Evolutionary conservation across 495 filamentous ascomycete species (phyloP).

Genomic region (Talaromyces proteolyticus): DNA sequence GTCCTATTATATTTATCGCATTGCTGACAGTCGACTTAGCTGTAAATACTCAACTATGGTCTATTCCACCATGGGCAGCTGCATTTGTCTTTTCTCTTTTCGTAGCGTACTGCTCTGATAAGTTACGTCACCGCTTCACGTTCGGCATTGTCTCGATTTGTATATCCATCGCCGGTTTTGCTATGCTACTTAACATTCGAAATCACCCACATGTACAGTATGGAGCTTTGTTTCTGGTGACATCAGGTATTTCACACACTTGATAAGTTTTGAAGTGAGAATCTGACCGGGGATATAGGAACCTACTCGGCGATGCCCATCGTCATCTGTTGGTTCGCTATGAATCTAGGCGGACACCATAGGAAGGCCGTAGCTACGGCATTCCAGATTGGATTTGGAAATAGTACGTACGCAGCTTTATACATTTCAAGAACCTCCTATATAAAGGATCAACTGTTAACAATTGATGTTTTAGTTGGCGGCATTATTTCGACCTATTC

Average conservation of each 20-base stretch:
- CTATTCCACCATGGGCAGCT: slow-evolving; percentile 81
- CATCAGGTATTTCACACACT: slow-evolving; percentile 44
- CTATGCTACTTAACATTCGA: slow-evolving; percentile 63
- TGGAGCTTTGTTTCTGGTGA: slow-evolving; percentile 67
- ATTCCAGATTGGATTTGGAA: slow-evolving; percentile 92
- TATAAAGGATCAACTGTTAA: no score
- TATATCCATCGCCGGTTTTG: slow-evolving; percentile 65
- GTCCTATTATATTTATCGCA: not conserved
- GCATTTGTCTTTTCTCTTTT: slow-evolving; percentile 72
- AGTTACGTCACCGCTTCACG: slow-evolving; percentile 62
- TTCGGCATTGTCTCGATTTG: slow-evolving; percentile 62
- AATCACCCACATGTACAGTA: slow-evolving; percentile 57
- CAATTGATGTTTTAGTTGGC: no score
- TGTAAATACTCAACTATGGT: slow-evolving; percentile 73
- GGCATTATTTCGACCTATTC: slow-evolving; percentile 87
- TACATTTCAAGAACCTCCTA: not conserved
- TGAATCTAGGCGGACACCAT: slow-evolving; percentile 87
- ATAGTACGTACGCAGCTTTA: slow-evolving; percentile 40
- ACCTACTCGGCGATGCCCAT: slow-evolving; percentile 72
- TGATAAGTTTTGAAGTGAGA: no score
- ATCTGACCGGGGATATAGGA: no score
- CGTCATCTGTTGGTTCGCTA: slow-evolving; percentile 88
- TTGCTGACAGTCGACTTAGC: slow-evolving; percentile 23
- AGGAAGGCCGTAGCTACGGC: slow-evolving; percentile 76
- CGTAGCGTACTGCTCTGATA: slow-evolving; percentile 65